phyloP scores from a whole-genome alignment of 441 rosid species.

The Viola pubescens region DNA sequence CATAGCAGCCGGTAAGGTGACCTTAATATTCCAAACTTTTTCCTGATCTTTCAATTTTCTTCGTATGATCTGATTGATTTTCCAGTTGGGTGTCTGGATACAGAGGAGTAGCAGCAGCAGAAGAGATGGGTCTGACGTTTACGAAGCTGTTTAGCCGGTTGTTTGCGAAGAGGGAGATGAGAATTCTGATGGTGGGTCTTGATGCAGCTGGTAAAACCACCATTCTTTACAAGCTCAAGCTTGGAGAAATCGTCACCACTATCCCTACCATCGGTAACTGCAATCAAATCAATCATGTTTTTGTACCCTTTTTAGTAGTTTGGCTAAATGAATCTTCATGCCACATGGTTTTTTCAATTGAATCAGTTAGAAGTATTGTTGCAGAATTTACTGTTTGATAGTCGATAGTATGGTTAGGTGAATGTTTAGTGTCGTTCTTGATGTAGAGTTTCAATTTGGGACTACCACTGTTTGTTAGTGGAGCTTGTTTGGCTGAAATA shows the following conservation, averaged over 20 bases:
- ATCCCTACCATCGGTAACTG: slow-evolving; percentile 17
- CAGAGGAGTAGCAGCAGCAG: background rate
- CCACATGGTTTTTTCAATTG: too few species aligned
- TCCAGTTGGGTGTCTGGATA: background rate
- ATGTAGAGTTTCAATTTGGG: too few species aligned
- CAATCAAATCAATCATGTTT: too few species aligned
- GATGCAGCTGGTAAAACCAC: slow-evolving; percentile 93
- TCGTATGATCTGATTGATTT: background rate
- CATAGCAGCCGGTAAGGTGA: background rate
- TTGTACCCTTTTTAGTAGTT: too few species aligned
- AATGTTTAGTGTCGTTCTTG: too few species aligned
- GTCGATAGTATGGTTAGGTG: too few species aligned
- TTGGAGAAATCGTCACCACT: slow-evolving; percentile 80
- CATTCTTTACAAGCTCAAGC: slow-evolving; percentile 80
- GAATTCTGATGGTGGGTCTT: slow-evolving; percentile 89
- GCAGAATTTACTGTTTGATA: too few species aligned
- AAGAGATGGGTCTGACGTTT: slow-evolving; percentile 56
- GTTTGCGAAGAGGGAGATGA: slow-evolving; percentile 79
- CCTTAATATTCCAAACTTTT: background rate
- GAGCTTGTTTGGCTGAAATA: too few species aligned
- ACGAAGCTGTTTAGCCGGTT: slow-evolving; percentile 71
- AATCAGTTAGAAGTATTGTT: too few species aligned
- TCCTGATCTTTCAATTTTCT: background rate
- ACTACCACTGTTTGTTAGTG: too few species aligned
- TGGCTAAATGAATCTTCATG: too few species aligned